These are phyloP conservation scores for Sporisorium exsertum DNA, from an alignment of 1,284 basidiomycete species.

Conservation along the genomic window DNA sequence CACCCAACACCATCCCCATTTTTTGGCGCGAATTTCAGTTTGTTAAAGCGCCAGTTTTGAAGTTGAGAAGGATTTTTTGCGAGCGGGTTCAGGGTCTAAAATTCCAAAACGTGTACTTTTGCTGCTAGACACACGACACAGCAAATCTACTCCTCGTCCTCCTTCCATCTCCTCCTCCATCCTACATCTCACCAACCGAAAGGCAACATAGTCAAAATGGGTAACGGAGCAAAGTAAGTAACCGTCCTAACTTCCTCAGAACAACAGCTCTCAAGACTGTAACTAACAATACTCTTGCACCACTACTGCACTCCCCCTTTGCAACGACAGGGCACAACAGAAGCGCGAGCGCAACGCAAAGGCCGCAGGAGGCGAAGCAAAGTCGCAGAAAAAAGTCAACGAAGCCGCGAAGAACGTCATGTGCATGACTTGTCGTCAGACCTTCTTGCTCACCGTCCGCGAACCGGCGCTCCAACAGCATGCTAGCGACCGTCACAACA, in stretches of 20 bases:
- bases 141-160: background rate
- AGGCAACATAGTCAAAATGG: constrained; percentile 34
- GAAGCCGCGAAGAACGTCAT: constrained; percentile 71
- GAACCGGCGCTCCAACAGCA: constrained; percentile 67
- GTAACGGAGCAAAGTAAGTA: constrained; percentile 61
- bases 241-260: background rate
- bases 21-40: background rate
- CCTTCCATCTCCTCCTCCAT: constrained; percentile 3
- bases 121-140: constrained; percentile 2
- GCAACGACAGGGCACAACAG: constrained; percentile 57
- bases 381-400: constrained; percentile 67
- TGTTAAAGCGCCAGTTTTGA: background rate
- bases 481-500: constrained; percentile 60
- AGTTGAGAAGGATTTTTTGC: background rate
- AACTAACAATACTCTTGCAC: background rate
- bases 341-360: constrained; percentile 68
- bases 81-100: constrained; percentile 4
- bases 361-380: constrained; percentile 54
- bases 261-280: background rate
- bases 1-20: background rate
- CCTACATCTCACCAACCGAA: background rate
- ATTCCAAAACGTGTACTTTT: constrained; percentile 3
- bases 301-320: background rate
- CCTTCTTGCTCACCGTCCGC: constrained; percentile 72
- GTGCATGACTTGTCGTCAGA: constrained; percentile 71